A percentile compares a stretch with the other conserved stretches of the same genome.
Conservation (phyloP, 345 rosid genomes). For the Eucalyptus erythrocorys region DNA sequence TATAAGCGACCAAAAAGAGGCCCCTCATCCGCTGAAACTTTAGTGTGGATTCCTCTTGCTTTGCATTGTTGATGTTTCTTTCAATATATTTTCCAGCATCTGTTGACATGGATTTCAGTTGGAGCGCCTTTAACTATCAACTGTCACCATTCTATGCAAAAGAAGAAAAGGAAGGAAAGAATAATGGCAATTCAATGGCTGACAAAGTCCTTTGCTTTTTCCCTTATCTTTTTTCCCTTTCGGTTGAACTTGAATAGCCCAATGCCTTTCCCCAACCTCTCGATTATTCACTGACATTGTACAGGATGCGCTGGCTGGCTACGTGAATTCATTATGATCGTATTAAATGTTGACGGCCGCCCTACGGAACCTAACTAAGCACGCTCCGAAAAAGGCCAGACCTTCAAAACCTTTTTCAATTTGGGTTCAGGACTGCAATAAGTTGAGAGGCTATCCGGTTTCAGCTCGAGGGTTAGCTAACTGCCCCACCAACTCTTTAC, state of each 20-base stretch:
- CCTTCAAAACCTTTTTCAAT: neutral
- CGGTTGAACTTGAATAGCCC: neutral
- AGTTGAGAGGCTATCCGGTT: neutral
- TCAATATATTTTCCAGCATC: neutral
- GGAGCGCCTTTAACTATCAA: neutral
- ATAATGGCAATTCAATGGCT: neutral
- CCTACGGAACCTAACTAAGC: neutral
- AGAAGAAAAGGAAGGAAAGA: neutral
- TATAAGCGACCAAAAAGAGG: neutral
- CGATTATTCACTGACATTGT: neutral
- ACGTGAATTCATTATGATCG: neutral
- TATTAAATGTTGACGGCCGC: neutral
- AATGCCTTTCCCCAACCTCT: neutral
- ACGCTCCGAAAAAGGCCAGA: neutral
- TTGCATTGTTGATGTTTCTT: neutral
- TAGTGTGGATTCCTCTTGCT: neutral
- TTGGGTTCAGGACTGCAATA: neutral
- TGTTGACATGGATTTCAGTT: neutral
- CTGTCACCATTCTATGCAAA: neutral
- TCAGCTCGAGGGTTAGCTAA: neutral
- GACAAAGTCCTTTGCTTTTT: neutral
- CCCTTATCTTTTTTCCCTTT: neutral
- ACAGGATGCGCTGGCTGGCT: neutral
- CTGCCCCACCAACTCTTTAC: neutral
- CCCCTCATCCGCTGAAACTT: neutral